Evolutionary conservation across 148 eudicot species (phyloP), one percentile per base, ranked within the genome.

Genomic region (Persicaria tinctoria): DNA sequence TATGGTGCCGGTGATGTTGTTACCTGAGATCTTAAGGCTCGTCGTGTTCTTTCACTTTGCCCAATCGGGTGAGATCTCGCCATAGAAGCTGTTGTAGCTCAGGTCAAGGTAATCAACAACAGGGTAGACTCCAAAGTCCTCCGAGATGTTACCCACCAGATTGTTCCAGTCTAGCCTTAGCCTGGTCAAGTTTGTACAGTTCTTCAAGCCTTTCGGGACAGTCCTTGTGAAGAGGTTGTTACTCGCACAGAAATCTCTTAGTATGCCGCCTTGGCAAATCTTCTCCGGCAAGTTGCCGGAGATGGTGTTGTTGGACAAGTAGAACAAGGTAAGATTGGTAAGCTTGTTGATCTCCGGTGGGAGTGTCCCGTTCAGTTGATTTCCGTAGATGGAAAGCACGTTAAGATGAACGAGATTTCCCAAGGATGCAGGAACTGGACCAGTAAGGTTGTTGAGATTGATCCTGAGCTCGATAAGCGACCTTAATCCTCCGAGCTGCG

Each of bases 61-160:
- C 92, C 92, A 88, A 7, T 81, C 75, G 1, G 78, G 74, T 38
- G 89, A 86, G 8, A 88, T 77, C 70, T 85, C 80, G 23, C 92
- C 92, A 7, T 74, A 76, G 75, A 88, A 80, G 2, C 16, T 45
- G 73, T 86, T 89, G 44, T 83, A 55, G 79, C 86, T 82, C 45
- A 85, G 69, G 77, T 82, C 80, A 63, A 89, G 62, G 76, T 77
- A 86, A 60, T 75, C 75, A 51, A 89, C 69, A 13, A 77, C 68
- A 4, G 85, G 90, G 73, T 86, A 85, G 0, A 83, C 66, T 4
- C 92, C 92, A 54, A 89, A 80, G 64, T 76, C 85, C 75, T 85
- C 76, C n/a, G 83, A 66, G 44, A 89, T 71, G 46, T 89, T 81
- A 9, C 90, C 90, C 23, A 80, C 78, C 8, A 87, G 48, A 8